phyloP scores from a whole-genome alignment of 495 filamentous ascomycete genomes.

The Penicillium turbatum region DNA sequence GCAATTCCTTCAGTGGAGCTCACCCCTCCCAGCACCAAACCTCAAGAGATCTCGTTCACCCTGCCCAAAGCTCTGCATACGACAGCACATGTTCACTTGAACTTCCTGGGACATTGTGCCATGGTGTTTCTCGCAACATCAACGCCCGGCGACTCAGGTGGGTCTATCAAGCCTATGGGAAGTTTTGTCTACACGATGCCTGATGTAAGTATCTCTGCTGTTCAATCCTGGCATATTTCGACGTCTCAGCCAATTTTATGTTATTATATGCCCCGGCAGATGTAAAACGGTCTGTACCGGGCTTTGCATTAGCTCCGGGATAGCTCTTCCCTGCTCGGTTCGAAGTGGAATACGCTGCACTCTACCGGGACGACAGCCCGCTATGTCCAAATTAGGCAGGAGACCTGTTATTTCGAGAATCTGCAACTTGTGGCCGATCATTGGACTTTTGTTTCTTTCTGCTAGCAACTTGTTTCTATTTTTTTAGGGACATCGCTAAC shows the following conservation, averaged over 20 bases:
- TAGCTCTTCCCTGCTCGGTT: background rate
- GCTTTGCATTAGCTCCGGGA: background rate
- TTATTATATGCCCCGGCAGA: too few species aligned
- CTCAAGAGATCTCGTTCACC: constrained; percentile 68
- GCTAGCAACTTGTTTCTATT: background rate
- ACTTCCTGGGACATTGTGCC: constrained; percentile 59
- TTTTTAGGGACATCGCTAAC: constrained; percentile 3
- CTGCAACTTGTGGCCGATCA: background rate
- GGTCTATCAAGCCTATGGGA: constrained; percentile 40
- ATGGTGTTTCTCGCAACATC: constrained; percentile 75
- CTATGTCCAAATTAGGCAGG: background rate
- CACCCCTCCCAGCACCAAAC: constrained; percentile 33
- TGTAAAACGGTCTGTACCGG: background rate
- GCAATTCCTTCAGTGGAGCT: constrained; percentile 18
- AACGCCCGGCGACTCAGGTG: constrained; percentile 51
- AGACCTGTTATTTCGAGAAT: background rate
- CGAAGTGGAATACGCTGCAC: background rate
- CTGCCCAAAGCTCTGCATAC: constrained; percentile 74
- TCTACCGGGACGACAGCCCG: background rate
- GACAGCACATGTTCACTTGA: constrained; percentile 74
- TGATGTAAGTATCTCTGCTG: constrained; percentile 54
- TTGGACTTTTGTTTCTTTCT: background rate
- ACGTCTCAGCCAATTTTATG: background rate
- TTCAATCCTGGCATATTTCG: background rate
- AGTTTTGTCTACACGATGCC: constrained; percentile 93